Evolutionary conservation across 2,329 filamentous ascomycete species (phyloP).

Genomic region (Mariannaea elegans): DNA sequence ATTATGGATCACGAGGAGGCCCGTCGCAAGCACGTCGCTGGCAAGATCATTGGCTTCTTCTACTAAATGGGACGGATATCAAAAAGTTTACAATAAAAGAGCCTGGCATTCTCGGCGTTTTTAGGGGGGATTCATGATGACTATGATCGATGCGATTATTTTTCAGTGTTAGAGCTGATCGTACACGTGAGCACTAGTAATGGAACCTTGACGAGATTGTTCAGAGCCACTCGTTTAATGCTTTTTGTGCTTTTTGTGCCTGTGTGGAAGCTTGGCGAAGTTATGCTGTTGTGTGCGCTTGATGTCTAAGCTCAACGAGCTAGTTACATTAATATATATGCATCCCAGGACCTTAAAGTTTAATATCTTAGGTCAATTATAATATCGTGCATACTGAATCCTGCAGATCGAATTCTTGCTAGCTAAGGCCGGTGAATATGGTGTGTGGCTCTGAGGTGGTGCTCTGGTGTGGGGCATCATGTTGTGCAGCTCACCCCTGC

Average conservation of each 20-base stretch:
- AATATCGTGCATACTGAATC: too few relatives aligned
- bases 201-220: constrained; percentile 45
- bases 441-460: neutral
- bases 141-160: constrained; percentile 48
- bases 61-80: constrained; percentile 70
- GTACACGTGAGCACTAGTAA: constrained; percentile 47
- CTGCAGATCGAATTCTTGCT: too few relatives aligned
- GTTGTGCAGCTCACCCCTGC: constrained; percentile 2
- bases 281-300: constrained; percentile 12
- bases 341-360: too few relatives aligned
- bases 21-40: constrained; percentile 96
- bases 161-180: constrained; percentile 43
- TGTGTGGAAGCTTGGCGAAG: too few relatives aligned
- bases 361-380: too few relatives aligned
- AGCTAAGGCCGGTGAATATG: too few relatives aligned
- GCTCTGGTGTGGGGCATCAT: neutral
- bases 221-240: constrained; percentile 36
- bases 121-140: constrained; percentile 44
- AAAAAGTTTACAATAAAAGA: constrained; percentile 41
- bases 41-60: constrained; percentile 99
- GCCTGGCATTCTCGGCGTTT: constrained; percentile 50
- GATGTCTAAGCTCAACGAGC: too few relatives aligned
- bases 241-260: too few relatives aligned
- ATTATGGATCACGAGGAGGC: constrained; percentile 99
- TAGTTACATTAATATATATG: too few relatives aligned